A percentile compares a stretch with the other conserved stretches of the same genome.
phyloP scores from a whole-genome alignment of 2,329 filamentous ascomycete species.

The Fusarium sp. region DNA sequence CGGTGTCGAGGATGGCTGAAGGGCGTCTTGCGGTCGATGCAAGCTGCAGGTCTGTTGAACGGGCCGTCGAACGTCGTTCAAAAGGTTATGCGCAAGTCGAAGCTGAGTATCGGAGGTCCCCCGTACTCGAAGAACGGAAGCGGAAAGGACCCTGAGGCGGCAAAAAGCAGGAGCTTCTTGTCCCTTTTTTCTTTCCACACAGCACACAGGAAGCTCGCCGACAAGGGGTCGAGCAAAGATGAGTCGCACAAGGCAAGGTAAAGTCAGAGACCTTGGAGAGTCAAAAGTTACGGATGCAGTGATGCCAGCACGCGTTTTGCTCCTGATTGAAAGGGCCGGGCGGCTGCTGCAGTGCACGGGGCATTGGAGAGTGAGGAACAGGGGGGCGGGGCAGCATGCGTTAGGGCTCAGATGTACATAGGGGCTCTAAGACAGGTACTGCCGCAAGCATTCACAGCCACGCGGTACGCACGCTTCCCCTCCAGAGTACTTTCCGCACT shows the following conservation, averaged over 20 bases:
- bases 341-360: constrained; percentile 41
- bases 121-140: constrained; percentile 32
- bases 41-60: constrained; percentile 16
- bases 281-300: constrained; percentile 42
- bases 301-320: constrained; percentile 48
- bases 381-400: constrained; percentile 37
- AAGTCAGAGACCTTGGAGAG: constrained; percentile 34
- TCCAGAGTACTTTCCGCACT: constrained; percentile 24
- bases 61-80: constrained; percentile 23
- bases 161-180: constrained; percentile 29
- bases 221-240: constrained; percentile 40
- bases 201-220: constrained; percentile 31
- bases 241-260: constrained; percentile 35
- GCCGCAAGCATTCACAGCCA: background rate
- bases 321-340: constrained; percentile 44
- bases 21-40: constrained; percentile 29
- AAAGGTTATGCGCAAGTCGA: constrained; percentile 34
- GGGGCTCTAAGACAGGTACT: constrained; percentile 28
- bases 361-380: constrained; percentile 36
- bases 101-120: constrained; percentile 31
- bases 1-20: constrained; percentile 8
- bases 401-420: constrained; percentile 29
- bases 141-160: constrained; percentile 30
- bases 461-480: constrained; percentile 12
- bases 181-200: constrained; percentile 26